Percentiles rank a stretch among this genome's conserved stretches.
Evolutionary conservation across 1,284 basidiomycete genomes (phyloP).

Genomic region (Athelia sp.): DNA sequence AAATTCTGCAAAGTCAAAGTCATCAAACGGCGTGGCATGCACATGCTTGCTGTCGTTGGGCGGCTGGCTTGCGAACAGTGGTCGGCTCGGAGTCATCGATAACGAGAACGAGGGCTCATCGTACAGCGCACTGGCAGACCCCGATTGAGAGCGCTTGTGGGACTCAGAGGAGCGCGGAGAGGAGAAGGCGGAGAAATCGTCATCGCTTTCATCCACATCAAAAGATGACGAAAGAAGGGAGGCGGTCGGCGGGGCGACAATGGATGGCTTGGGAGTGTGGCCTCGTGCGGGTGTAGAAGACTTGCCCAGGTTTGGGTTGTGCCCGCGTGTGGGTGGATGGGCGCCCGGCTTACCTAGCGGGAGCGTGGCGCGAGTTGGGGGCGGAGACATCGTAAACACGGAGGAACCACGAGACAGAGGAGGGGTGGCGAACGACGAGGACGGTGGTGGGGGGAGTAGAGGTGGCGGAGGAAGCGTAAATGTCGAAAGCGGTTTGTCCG

Average conservation of each 20-base stretch:
- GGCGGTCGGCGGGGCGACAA: not conserved
- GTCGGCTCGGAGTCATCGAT: not conserved
- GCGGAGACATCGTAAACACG: not conserved
- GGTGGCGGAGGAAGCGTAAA: conserved; percentile 3
- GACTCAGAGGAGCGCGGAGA: conserved; percentile 9
- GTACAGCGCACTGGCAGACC: not conserved
- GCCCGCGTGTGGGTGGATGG: no score
- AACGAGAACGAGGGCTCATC: not conserved
- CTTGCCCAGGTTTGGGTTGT: no score
- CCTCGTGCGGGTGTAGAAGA: not conserved
- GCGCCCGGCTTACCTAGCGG: not conserved
- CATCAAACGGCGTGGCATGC: not conserved
- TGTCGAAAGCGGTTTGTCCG: conserved; percentile 24
- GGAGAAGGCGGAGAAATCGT: conserved; percentile 28
- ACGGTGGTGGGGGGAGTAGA: conserved; percentile 2
- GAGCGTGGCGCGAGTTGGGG: not conserved
- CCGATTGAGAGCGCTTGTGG: not conserved
- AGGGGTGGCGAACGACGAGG: not conserved
- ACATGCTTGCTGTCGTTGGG: not conserved
- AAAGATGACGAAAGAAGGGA: not conserved
- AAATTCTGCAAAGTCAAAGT: conserved; percentile 17
- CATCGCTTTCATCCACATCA: conserved; percentile 15
- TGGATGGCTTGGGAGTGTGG: not conserved
- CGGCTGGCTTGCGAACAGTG: not conserved
- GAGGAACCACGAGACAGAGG: not conserved